Evolutionary conservation across 2,329 filamentous ascomycete species (phyloP).

Genomic region (Calonectria pteridis): DNA sequence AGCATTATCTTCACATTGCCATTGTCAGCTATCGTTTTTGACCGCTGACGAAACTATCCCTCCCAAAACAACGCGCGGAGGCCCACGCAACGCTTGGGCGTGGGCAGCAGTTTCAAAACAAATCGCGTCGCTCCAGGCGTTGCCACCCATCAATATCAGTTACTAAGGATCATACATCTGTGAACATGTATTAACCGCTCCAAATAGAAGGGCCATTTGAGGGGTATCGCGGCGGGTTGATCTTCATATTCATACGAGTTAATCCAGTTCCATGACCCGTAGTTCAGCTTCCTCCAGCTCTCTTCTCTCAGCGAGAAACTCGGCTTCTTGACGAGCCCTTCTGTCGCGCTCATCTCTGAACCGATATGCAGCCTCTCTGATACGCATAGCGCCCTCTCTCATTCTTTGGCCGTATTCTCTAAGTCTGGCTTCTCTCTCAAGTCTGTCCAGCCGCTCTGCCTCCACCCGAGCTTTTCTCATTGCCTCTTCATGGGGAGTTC

Average conservation of each 20-base stretch:
- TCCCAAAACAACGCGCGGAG: background rate
- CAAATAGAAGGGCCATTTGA: background rate
- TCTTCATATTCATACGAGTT: background rate
- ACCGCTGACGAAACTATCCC: background rate
- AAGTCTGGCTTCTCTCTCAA: background rate
- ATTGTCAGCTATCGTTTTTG: background rate
- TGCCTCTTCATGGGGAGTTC: background rate
- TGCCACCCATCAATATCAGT: background rate
- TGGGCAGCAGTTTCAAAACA: background rate
- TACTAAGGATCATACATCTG: background rate
- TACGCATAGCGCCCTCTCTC: slow-evolving; percentile 7
- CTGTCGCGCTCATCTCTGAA: slow-evolving; percentile 11
- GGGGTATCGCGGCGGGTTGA: background rate
- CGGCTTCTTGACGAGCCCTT: background rate
- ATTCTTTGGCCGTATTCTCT: slow-evolving; percentile 10
- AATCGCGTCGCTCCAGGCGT: background rate
- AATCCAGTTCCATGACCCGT: slow-evolving; percentile 8
- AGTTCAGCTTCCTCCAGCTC: slow-evolving; percentile 4
- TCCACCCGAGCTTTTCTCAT: background rate
- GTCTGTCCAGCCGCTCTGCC: background rate
- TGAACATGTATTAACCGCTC: background rate
- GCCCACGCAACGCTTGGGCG: background rate
- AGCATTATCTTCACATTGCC: background rate
- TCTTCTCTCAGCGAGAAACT: background rate
- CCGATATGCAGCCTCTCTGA: slow-evolving; percentile 12